Percentiles rank a stretch among this genome's conserved stretches.
Evolutionary conservation across 768 basidiomycete genomes (phyloP).

Genomic region (Suillus clintonianus): DNA sequence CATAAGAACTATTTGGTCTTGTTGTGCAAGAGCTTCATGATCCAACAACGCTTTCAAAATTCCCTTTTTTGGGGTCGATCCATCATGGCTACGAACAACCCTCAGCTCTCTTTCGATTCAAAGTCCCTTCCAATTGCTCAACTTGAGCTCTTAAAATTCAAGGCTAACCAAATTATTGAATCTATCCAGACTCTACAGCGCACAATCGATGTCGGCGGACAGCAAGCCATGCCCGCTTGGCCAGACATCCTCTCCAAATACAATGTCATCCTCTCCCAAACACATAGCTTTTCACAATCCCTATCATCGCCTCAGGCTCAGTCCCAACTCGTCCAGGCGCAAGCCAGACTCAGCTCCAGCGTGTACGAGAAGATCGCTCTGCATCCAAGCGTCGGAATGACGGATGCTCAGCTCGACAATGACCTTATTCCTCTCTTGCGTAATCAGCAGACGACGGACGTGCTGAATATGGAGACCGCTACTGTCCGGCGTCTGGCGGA

Average conservation of each 20-base stretch:
- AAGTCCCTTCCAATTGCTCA: conserved; percentile 61
- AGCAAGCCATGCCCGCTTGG: conserved; percentile 73
- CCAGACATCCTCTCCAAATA: conserved; percentile 87
- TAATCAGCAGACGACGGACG: conserved; percentile 79
- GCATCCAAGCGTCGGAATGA: conserved; percentile 58
- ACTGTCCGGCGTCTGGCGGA: conserved; percentile 70
- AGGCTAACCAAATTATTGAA: conserved; percentile 77
- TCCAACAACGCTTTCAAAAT: conserved; percentile 1
- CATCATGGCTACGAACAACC: conserved; percentile 7
- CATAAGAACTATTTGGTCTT: conserved; percentile 6
- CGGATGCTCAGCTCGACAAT: conserved; percentile 70
- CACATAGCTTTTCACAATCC: conserved; percentile 71
- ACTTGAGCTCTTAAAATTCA: conserved; percentile 76
- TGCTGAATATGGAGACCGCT: conserved; percentile 69
- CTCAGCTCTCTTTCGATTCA: conserved; percentile 26
- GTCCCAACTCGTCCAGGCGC: conserved; percentile 15
- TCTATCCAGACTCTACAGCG: conserved; percentile 67
- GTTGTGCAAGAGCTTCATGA: conserved; percentile 1
- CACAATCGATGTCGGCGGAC: conserved; percentile 60
- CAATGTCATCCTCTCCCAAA: conserved; percentile 81
- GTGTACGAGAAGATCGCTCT: conserved; percentile 68
- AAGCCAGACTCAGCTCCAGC: conserved; percentile 15
- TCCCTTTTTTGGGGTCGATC: neutral
- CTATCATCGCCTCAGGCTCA: conserved; percentile 44
- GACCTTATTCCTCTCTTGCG: conserved; percentile 74